Evolutionary conservation across 2,329 filamentous ascomycete genomes (phyloP).

Genomic region (Xylariaceae sp.): DNA sequence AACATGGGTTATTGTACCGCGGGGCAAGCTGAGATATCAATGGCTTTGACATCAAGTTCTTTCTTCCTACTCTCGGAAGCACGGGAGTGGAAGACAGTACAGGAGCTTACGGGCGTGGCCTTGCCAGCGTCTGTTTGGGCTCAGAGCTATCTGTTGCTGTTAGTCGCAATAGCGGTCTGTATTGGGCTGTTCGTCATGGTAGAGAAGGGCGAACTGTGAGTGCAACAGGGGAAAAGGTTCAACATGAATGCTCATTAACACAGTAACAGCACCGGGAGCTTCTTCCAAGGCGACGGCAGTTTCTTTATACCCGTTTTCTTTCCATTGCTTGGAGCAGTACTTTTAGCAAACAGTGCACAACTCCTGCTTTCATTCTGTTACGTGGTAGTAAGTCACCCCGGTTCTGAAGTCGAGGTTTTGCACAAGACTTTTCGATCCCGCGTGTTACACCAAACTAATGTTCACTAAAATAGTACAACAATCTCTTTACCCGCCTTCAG

Average conservation of each 20-base stretch:
- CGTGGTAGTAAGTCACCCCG: not conserved
- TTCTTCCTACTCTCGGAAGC: not conserved
- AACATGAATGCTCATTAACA: not conserved
- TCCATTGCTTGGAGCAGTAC: not conserved
- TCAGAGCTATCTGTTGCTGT: not conserved
- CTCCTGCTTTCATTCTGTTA: not conserved
- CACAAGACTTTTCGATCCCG: not conserved
- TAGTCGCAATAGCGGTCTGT: not conserved
- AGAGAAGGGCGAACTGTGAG: not conserved
- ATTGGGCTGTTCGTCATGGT: not conserved
- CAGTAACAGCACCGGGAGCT: not conserved
- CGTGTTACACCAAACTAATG: not conserved
- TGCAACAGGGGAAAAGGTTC: not conserved
- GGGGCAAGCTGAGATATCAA: not conserved
- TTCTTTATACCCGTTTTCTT: not conserved
- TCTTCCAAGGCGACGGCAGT: not conserved
- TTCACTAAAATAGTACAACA: not conserved
- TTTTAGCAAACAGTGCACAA: not conserved
- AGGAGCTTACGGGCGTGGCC: not conserved
- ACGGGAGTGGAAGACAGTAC: not conserved
- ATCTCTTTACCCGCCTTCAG: not conserved
- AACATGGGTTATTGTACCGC: not conserved
- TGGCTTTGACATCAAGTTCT: not conserved
- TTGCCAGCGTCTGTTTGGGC: not conserved
- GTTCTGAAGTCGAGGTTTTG: slow-evolving; percentile 7